Evolutionary conservation across 257 asterid genomes (phyloP).

Genomic region (Ocimum tenuiflorum): DNA sequence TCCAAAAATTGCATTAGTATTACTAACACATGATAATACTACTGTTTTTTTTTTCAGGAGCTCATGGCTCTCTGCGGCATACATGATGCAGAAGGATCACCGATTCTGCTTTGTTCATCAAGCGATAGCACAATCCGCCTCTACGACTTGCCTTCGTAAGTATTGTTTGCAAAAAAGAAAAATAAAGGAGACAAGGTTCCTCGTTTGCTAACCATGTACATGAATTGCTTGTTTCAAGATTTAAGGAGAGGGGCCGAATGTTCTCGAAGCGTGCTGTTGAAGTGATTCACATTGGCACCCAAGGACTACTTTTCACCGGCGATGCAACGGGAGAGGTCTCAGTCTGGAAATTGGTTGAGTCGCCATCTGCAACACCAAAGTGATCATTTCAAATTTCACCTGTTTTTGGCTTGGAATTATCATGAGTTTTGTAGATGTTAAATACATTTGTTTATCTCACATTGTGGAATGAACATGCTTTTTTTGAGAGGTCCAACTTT

Average conservation of each 20-base stretch:
- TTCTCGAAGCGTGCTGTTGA: conserved; percentile 24
- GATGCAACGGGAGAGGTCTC: conserved; percentile 43
- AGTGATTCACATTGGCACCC: conserved; percentile 23
- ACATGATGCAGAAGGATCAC: conserved; percentile 31
- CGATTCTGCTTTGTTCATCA: conserved; percentile 40
- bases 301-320: conserved; percentile 44
- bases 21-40: neutral
- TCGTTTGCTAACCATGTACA: conserved; percentile 1
- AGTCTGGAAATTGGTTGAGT: conserved; percentile 38
- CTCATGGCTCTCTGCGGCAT: conserved; percentile 35
- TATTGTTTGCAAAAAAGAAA: neutral
- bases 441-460: no score
- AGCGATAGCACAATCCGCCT: conserved; percentile 35
- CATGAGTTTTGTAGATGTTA: no score
- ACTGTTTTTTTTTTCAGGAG: conserved; percentile 28
- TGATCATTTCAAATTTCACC: no score
- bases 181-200: neutral
- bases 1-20: neutral
- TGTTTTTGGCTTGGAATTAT: no score
- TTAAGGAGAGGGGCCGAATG: conserved; percentile 53
- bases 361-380: neutral
- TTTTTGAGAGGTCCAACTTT: no score
- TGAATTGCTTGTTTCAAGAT: neutral
- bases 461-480: no score
- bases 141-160: conserved; percentile 51